Evolutionary conservation across 306 rosid species (phyloP).

Genomic region (Aeschynomene evenia): DNA sequence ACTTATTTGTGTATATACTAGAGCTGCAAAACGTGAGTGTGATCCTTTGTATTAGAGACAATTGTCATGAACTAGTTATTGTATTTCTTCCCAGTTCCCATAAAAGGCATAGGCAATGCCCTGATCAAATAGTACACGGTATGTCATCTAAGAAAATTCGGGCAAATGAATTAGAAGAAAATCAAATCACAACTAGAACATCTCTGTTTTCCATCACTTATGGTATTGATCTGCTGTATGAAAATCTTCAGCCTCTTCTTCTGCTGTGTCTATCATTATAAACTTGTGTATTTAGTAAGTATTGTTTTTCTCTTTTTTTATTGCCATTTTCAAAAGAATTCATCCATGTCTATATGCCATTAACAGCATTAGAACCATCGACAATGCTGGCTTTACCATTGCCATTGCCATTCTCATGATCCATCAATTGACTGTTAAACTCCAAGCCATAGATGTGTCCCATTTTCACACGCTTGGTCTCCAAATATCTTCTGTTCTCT

Average conservation of each 20-base stretch:
- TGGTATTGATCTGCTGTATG: neutral
- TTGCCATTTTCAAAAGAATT: too few species aligned
- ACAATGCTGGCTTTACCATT: slow-evolving; percentile 35
- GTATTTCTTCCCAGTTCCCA: neutral
- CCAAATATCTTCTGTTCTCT: slow-evolving; percentile 71
- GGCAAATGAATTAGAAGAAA: slow-evolving; percentile 19
- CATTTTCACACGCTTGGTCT: slow-evolving; percentile 79
- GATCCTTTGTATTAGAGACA: neutral
- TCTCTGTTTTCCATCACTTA: slow-evolving; percentile 1
- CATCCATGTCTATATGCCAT: slow-evolving; percentile 23
- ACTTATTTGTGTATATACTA: neutral
- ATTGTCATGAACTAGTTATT: neutral
- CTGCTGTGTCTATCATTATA: neutral
- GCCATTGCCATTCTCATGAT: slow-evolving; percentile 33
- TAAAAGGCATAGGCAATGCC: neutral
- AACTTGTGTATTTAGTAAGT: neutral
- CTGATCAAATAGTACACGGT: neutral
- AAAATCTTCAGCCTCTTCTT: neutral
- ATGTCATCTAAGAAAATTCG: slow-evolving; percentile 13
- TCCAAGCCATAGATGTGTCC: slow-evolving; percentile 62
- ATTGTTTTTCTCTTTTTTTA: too few species aligned
- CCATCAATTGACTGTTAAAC: slow-evolving; percentile 30
- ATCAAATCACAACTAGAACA: slow-evolving; percentile 7
- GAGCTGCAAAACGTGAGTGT: neutral
- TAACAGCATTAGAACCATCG: slow-evolving; percentile 33